phyloP scores from a whole-genome alignment of 116 monocot genomes.

The Papilionanthe hybrid region DNA sequence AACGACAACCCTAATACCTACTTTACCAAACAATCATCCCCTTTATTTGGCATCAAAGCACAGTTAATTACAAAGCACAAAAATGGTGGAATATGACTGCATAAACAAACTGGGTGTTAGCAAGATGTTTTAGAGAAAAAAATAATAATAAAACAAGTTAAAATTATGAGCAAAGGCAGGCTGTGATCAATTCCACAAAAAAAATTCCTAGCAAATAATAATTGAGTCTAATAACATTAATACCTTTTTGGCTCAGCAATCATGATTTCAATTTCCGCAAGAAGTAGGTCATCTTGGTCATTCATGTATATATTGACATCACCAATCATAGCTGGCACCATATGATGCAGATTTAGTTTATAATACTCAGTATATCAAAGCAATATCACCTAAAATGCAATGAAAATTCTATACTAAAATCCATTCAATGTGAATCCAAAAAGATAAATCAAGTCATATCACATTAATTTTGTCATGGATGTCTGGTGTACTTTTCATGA shows the following conservation, averaged over 20 bases:
- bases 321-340: slow-evolving; percentile 80
- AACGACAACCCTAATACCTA: too few species aligned
- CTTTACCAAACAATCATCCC: too few species aligned
- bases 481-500: background rate
- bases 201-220: background rate
- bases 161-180: background rate
- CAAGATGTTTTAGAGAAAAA: too few species aligned
- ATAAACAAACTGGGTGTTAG: background rate
- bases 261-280: slow-evolving; percentile 91
- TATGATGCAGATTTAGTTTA: background rate
- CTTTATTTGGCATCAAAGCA: too few species aligned
- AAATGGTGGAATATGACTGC: background rate
- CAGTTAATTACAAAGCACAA: too few species aligned
- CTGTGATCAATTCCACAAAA: background rate
- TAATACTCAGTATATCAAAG: background rate
- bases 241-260: slow-evolving; percentile 88
- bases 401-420: background rate
- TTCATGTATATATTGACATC: slow-evolving; percentile 99
- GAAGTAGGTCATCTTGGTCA: slow-evolving; percentile 58
- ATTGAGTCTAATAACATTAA: background rate
- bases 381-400: background rate
- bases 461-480: background rate
- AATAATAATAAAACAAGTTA: background rate
- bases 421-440: too few species aligned
- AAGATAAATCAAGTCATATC: too few species aligned